phyloP scores from a whole-genome alignment of 2,329 filamentous ascomycete genomes.

The Aphanoascus verrucosus region DNA sequence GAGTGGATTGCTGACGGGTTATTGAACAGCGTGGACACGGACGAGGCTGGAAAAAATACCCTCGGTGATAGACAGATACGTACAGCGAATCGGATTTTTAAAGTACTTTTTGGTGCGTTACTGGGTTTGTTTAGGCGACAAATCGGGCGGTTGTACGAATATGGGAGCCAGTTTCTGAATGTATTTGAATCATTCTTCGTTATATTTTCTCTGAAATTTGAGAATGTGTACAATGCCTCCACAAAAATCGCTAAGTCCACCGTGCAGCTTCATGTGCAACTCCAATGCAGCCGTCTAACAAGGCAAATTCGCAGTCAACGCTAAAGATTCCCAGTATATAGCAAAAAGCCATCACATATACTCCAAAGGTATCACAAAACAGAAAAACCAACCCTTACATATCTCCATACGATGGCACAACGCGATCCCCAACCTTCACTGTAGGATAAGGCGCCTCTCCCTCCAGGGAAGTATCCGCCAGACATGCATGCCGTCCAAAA shows the following conservation, averaged over 20 bases:
- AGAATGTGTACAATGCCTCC: background rate
- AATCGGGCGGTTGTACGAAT: constrained; percentile 5
- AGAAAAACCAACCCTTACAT: background rate
- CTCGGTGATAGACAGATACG: constrained; percentile 37
- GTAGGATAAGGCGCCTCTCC: constrained; percentile 16
- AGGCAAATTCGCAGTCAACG: no score
- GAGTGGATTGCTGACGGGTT: constrained; percentile 28
- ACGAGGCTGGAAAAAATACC: constrained; percentile 64
- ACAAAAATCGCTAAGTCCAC: background rate
- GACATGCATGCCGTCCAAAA: constrained; percentile 67
- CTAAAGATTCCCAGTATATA: no score
- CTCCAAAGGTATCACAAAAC: background rate
- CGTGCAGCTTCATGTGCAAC: background rate
- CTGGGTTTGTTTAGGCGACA: background rate
- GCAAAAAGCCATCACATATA: background rate
- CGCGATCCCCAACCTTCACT: constrained; percentile 33
- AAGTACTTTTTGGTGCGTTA: background rate
- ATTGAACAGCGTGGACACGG: constrained; percentile 53
- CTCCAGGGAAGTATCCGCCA: constrained; percentile 23
- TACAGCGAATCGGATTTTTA: background rate
- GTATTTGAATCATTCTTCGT: background rate
- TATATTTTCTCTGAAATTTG: background rate
- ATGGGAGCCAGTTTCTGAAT: constrained; percentile 1
- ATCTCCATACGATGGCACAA: constrained; percentile 24
- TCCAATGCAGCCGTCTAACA: no score